Evolutionary conservation across 805 yeast genomes (phyloP), one percentile per base, ranked within the genome.

Genomic region (Candida fluviatilis): DNA sequence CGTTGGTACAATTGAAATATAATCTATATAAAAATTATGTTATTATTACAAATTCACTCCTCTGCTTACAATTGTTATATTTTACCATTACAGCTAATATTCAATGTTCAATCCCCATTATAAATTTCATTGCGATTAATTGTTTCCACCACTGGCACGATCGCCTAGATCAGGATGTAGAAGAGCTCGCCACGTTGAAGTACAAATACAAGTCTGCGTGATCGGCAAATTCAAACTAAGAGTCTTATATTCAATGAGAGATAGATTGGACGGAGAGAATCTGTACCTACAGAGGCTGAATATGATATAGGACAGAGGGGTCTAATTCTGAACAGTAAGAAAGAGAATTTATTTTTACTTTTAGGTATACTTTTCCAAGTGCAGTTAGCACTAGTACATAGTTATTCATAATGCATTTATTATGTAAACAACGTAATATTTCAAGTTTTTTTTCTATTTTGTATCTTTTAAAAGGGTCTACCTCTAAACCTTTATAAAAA

Each of bases 1-100:
- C 35, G 14, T 21, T 23, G 28, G 21, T 33, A 5, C 35, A 33
- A 23, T 33, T 33, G 35, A 33, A 33, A 21, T 33, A 33, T 15
- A 33, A 19, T 18, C 13, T 31, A n/a, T 31, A 31, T n/a, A 31
- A 15, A n/a, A 5, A 24, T 17, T 21, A 23, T 33, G 15, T 33
- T 7, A 5, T 33, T 4, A 23, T 14, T 23, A 23, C 28, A 4
- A 23, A 33, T 21, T 26, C 29, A 7, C n/a, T 26, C 5, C 29
- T 14, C 5, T 29, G 18, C 18, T 4, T 29, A 10, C 32, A 29
- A 14, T 29, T 29, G 19, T 10, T 29, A 6, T 15, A 15, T 10
- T 29, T 29, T 11, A 29, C 32, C 5, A 5, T 29, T 13, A 5
- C 5, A 16, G 19, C 13, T 15, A 16, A 33, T 23, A 13, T 23